Conservation (phyloP, 2,329 filamentous ascomycete genomes). For the Ploettnerulaceae sp. region DNA sequence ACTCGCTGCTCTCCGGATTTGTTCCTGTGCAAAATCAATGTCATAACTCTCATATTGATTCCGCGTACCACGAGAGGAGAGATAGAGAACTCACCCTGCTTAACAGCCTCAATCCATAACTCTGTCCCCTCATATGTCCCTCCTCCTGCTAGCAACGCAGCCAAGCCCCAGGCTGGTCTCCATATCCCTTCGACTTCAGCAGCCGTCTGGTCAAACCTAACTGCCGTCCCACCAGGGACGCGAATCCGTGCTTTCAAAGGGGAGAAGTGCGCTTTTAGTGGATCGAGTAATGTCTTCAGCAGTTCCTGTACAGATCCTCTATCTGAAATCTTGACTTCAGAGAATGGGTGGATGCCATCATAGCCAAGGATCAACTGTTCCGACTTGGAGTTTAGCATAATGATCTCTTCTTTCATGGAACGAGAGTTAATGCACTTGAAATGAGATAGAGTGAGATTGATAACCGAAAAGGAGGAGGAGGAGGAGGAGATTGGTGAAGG, state of each 20-base stretch:
- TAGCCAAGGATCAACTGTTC: constrained; percentile 43
- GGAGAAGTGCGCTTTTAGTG: constrained; percentile 68
- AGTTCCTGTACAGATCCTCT: constrained; percentile 56
- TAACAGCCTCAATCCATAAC: constrained; percentile 66
- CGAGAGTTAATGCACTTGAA: no score
- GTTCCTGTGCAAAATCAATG: constrained; percentile 50
- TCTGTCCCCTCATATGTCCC: constrained; percentile 58
- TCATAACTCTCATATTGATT: background rate
- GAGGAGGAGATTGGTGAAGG: no score
- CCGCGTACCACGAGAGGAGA: no score
- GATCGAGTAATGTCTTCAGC: constrained; percentile 60
- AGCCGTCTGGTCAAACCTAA: constrained; percentile 71
- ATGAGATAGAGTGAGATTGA: no score
- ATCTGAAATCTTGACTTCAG: constrained; percentile 45
- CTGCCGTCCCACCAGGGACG: constrained; percentile 64
- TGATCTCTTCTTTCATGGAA: no score
- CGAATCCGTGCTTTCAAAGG: constrained; percentile 59
- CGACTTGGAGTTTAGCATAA: background rate
- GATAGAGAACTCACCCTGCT: constrained; percentile 28
- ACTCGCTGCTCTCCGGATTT: constrained; percentile 64
- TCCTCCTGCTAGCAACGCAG: constrained; percentile 63
- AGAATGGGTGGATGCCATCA: constrained; percentile 50
- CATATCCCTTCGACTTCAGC: constrained; percentile 61
- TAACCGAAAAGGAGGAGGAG: no score
- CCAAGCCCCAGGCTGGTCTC: constrained; percentile 69